Base-by-base conservation (phyloP, 495 filamentous ascomycete genomes). In the Patellaria atrata region DNA sequence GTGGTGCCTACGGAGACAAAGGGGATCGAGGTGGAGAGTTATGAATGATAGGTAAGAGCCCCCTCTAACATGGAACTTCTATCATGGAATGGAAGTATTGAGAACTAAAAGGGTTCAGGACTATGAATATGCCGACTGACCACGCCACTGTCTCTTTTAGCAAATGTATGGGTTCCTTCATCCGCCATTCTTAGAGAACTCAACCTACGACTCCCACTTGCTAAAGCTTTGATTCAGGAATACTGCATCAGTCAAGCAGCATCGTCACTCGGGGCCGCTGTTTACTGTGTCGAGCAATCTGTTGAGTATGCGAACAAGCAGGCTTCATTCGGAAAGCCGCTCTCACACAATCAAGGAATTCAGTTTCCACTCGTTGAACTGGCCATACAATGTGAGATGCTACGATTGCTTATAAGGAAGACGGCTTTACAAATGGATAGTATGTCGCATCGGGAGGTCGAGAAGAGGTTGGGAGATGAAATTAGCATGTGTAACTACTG, bases 401-500 rank as follows among this genome's bases (percentile, higher is more conserved):
- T 76, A 44, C 59, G 61, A 5, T 44, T 70, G n/a, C 55, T 73
- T 25, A 73, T 76, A 47, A 54, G 71, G 23, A 65, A 67, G 30
- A 75, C 70, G 5, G 70, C 68, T 2, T 53, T 61, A 38, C 58
- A 68, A 27, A 76, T 75, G 70, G 71, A 76, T 44, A 38, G 53
- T 14, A 60, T 73, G 43, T 57, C 58, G 33, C 55, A 61, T 18
- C 40, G 60, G 18, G 61, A 63, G 14, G 70, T 74, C 33, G 69
- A 73, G 55, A 53, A 52, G 35, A 52, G 54, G 29, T 48, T 76
- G 6, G 64, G 65, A 14, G 66, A 69, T 41, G 63, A 69, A 43
- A 67, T 76, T 9, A 57, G 53, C 34, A 75, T 76, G 71, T 74
- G 70, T 48, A 75, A 73, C 47, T 76, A 71, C 49, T 74, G 68